These are phyloP conservation scores for Coniochaeta sp. DNA, from an alignment of 2,329 filamentous ascomycete species.

Conservation along the genomic window DNA sequence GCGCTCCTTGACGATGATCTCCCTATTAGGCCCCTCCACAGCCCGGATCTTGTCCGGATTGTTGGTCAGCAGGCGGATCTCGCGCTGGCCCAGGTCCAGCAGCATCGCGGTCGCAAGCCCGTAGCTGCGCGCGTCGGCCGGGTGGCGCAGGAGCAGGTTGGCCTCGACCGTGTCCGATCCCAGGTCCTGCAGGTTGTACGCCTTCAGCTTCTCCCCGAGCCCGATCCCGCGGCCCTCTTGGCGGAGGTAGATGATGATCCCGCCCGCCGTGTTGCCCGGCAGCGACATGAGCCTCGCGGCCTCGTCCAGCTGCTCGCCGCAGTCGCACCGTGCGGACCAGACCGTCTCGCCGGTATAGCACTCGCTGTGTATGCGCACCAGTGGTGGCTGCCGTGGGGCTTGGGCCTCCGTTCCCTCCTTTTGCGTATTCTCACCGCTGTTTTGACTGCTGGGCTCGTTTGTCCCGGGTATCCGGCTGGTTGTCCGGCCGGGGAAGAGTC, in stretches of 20 bases:
- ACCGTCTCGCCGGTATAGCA: conserved; percentile 98
- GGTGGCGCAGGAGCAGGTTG: conserved; percentile 83
- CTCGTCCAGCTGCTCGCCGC: conserved; percentile 95
- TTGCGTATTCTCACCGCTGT: not conserved
- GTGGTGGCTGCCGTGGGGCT: conserved; percentile 40
- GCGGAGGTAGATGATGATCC: conserved; percentile 90
- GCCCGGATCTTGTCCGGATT: conserved; percentile 96
- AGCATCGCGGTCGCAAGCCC: conserved; percentile 95
- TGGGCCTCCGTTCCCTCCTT: not conserved
- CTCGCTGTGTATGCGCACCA: conserved; percentile 94
- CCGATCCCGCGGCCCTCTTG: conserved; percentile 96
- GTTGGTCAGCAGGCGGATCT: conserved; percentile 83
- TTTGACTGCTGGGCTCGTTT: not conserved
- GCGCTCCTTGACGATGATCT: conserved; percentile 79
- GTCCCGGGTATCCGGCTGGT: conserved; percentile 52
- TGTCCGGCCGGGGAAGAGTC: conserved; percentile 76
- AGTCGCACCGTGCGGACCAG: conserved; percentile 96
- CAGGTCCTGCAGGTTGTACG: conserved; percentile 94
- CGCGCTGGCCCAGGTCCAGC: conserved; percentile 69
- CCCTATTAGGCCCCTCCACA: conserved; percentile 83
- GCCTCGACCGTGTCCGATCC: conserved; percentile 98
- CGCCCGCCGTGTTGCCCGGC: conserved; percentile 55
- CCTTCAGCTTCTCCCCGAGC: conserved; percentile 90
- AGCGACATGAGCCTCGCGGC: conserved; percentile 88
- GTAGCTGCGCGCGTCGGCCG: conserved; percentile 90